These are phyloP conservation scores for Talaromyces sp. DNA, from an alignment of 2,329 filamentous ascomycete species.

Conservation along the genomic window DNA sequence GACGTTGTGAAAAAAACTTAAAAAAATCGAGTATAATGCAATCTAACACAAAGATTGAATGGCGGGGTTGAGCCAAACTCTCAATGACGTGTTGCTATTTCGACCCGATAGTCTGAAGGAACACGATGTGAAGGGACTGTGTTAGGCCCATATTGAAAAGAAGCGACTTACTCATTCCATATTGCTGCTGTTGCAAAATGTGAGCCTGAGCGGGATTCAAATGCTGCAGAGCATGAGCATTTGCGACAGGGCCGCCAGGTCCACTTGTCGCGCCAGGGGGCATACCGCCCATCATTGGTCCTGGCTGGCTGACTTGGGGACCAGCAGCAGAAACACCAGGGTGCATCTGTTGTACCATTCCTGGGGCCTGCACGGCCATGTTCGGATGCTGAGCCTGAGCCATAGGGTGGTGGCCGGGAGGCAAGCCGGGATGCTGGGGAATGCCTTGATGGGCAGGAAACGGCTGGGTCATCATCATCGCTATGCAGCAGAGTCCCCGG, in stretches of 20 bases:
- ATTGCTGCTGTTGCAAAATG: slow-evolving; percentile 47
- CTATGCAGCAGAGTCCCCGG: slow-evolving; percentile 28
- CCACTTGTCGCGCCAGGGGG: slow-evolving; percentile 51
- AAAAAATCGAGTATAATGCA: background rate
- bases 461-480: slow-evolving; percentile 51
- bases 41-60: background rate
- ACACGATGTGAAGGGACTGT: background rate
- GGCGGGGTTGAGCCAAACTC: background rate
- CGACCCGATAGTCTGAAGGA: background rate
- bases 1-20: background rate
- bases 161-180: slow-evolving; percentile 34
- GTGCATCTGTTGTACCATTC: slow-evolving; percentile 53
- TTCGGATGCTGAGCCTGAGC: slow-evolving; percentile 52
- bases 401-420: slow-evolving; percentile 55
- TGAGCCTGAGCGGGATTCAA: slow-evolving; percentile 49
- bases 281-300: slow-evolving; percentile 61
- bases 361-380: slow-evolving; percentile 44
- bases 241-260: slow-evolving; percentile 45
- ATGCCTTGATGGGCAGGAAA: slow-evolving; percentile 57
- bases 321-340: slow-evolving; percentile 54
- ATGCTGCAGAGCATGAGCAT: slow-evolving; percentile 56
- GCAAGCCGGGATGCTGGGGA: slow-evolving; percentile 52
- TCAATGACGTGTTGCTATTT: background rate
- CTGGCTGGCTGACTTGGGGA: slow-evolving; percentile 55
- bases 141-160: background rate